These are phyloP conservation scores for Chrysoporthe austroafricana DNA, from an alignment of 2,329 filamentous ascomycete species.

Conservation along the genomic window DNA sequence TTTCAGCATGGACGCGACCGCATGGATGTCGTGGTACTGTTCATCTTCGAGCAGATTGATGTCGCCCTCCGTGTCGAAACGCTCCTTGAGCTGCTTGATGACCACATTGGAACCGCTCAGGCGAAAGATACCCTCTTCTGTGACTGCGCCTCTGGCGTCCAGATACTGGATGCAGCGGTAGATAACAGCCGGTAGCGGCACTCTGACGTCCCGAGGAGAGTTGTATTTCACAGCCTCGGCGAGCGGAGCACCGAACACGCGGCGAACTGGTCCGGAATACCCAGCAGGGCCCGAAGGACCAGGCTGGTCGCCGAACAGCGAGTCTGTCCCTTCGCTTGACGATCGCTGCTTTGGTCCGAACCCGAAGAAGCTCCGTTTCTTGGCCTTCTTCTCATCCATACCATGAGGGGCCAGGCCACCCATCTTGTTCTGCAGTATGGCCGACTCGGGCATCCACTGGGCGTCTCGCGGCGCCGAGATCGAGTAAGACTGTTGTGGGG, in stretches of 20 bases:
- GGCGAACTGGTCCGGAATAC: slow-evolving; percentile 60
- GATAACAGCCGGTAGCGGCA: slow-evolving; percentile 86
- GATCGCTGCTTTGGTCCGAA: slow-evolving; percentile 64
- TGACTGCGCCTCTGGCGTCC: slow-evolving; percentile 76
- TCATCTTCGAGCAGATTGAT: slow-evolving; percentile 82
- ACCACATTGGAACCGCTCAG: slow-evolving; percentile 95
- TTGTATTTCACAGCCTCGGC: slow-evolving; percentile 85
- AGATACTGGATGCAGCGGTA: slow-evolving; percentile 96
- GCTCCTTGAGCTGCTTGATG: slow-evolving; percentile 86
- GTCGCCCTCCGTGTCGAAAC: slow-evolving; percentile 92
- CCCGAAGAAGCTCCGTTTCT: slow-evolving; percentile 80
- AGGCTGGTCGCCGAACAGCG: slow-evolving; percentile 55
- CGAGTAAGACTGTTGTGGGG: slow-evolving; percentile 48
- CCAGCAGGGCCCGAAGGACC: slow-evolving; percentile 45
- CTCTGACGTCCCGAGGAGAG: slow-evolving; percentile 70
- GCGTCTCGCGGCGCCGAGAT: slow-evolving; percentile 89
- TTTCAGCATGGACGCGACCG: slow-evolving; percentile 91
- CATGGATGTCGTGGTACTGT: slow-evolving; percentile 92
- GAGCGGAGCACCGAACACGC: slow-evolving; percentile 84
- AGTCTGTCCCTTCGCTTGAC: slow-evolving; percentile 62
- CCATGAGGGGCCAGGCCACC: slow-evolving; percentile 49
- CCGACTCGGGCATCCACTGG: slow-evolving; percentile 78
- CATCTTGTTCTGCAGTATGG: slow-evolving; percentile 83
- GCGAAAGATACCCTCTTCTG: slow-evolving; percentile 94
- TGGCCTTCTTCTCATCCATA: slow-evolving; percentile 74